phyloP scores from a whole-genome alignment of 305 asterid genomes.

The Lippia alba region DNA sequence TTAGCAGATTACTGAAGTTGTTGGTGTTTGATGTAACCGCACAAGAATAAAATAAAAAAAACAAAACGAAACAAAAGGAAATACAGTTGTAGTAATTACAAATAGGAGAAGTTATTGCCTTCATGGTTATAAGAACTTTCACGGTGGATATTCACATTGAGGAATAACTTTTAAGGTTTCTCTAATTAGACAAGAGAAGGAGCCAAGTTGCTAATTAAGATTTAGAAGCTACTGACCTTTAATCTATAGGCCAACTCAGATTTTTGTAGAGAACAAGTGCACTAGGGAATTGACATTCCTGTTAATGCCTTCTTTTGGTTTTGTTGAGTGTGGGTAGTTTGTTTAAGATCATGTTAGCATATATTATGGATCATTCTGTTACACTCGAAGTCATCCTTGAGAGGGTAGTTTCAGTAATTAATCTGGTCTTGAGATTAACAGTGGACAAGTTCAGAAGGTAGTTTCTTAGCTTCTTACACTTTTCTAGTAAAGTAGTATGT shows the following conservation, averaged over 20 bases:
- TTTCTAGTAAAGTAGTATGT: neutral
- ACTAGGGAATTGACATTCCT: neutral
- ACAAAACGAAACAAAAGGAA: neutral
- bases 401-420: neutral
- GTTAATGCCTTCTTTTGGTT: neutral
- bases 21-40: too few relatives aligned
- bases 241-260: neutral
- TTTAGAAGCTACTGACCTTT: neutral
- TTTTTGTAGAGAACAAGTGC: neutral
- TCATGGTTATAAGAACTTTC: too few relatives aligned
- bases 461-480: neutral
- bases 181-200: neutral
- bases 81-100: too few relatives aligned
- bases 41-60: too few relatives aligned
- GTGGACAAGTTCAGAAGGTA: neutral
- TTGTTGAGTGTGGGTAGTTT: too few relatives aligned
- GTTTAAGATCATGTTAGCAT: neutral
- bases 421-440: neutral
- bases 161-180: neutral
- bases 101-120: too few relatives aligned
- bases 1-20: neutral
- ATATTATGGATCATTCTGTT: slow-evolving; percentile 1
- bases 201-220: neutral
- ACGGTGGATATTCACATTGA: too few relatives aligned
- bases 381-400: neutral